These are phyloP conservation scores for Chondrostereum purpureum DNA, from an alignment of 1,284 basidiomycete species.

Conservation along the genomic window DNA sequence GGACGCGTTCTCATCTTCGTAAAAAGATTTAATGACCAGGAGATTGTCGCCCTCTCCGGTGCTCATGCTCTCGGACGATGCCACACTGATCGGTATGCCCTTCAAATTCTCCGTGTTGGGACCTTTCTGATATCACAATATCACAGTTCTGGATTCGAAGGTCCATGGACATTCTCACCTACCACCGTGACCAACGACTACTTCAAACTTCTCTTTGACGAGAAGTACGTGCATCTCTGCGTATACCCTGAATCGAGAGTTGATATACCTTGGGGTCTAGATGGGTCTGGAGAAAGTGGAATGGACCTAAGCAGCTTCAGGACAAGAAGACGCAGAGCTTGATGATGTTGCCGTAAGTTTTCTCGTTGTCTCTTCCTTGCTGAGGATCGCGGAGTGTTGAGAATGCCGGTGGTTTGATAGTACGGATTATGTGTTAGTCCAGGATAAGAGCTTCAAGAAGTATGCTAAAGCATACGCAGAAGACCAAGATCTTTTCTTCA, in stretches of 20 bases:
- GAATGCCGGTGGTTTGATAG: conserved; percentile 26
- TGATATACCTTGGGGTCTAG: conserved; percentile 22
- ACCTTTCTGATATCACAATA: neutral
- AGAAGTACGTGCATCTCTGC: conserved; percentile 51
- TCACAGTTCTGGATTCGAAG: conserved; percentile 80
- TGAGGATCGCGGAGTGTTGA: neutral
- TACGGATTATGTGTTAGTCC: conserved; percentile 76
- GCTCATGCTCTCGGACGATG: conserved; percentile 95
- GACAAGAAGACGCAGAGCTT: conserved; percentile 85
- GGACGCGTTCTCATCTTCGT: conserved; percentile 7
- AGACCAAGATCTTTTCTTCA: conserved; percentile 81
- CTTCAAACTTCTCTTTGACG: conserved; percentile 83
- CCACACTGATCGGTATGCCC: conserved; percentile 62
- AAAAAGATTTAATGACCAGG: conserved; percentile 84
- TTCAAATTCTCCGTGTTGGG: too few relatives aligned
- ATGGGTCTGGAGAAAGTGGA: conserved; percentile 84
- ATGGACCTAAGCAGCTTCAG: conserved; percentile 89
- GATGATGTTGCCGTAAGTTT: conserved; percentile 87
- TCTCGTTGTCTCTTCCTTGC: neutral
- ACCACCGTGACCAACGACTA: conserved; percentile 87
- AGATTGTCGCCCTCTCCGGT: conserved; percentile 91
- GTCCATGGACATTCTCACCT: conserved; percentile 88
- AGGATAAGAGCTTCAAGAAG: conserved; percentile 89
- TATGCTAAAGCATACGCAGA: conserved; percentile 80
- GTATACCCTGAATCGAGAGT: neutral